Base-by-base conservation (phyloP, 768 basidiomycete genomes). In the Mycena filopes region DNA sequence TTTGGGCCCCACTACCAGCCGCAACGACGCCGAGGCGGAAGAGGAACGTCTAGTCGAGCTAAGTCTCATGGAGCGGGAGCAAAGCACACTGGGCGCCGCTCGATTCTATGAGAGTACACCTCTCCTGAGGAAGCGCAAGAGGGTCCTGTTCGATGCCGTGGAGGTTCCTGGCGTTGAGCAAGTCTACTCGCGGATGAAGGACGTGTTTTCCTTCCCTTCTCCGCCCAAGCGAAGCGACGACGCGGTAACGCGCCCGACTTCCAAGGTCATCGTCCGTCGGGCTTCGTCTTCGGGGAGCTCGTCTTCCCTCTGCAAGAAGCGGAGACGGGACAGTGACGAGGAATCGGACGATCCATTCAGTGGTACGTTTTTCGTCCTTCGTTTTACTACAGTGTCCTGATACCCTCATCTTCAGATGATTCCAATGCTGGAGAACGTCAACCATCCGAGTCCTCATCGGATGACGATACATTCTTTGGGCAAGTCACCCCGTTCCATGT, bases 401-500 rank as follows among this genome's bases (percentile, higher is more conserved):
- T 20, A 12, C 20, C 13, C 36, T 16, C 49, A 25, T 68, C n/a
- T 48, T 18, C 46, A 49, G 51, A 59, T 38, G 45, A 54, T 51
- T 65, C 59, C 29, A 26, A 13, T 41, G 7, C 40, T 20, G 26
- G 46, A 25, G 4, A 1, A 20, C 55, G 49, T 3, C 29, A 51
- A 45, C 58, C 60, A 40, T 71, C 65, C 23, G 59, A 68, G 31
- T 67, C 61, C 36, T 87, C 87, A 3, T 91, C 90, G 4, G 90
- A 92, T 68, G 89, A 93, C 61, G 88, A 91, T 66, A 84, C 83
- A 0, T 81, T 82, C 64, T 63, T 86, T 28, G 89, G 89, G 0
- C 88, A 90, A 73, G 87, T 91, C 20, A 91, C 89, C 0, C 89
- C 90, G n/a, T 84, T 85, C 64, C 87, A 88, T 69, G 75, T 92